Evolutionary conservation across 495 filamentous ascomycete species (phyloP).

Genomic region (Corynascus novoguineensis): DNA sequence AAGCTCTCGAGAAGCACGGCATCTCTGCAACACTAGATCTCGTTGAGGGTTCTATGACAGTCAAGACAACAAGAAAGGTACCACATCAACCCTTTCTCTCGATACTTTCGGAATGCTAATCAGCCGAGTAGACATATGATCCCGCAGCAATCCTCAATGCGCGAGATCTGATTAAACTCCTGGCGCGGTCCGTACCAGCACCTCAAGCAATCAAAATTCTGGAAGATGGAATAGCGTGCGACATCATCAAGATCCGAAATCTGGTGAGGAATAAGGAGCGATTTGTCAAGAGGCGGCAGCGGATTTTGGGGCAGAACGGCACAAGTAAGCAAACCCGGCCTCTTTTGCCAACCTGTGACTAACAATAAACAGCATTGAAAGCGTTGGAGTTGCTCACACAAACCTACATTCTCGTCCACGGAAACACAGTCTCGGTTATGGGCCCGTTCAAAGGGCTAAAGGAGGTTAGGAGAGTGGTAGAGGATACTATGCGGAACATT

Average conservation of each 20-base stretch:
- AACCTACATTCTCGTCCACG: conserved; percentile 93
- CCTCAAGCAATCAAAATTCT: conserved; percentile 91
- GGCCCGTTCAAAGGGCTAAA: conserved; percentile 89
- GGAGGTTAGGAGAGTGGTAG: conserved; percentile 80
- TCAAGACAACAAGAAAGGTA: conserved; percentile 73
- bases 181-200: conserved; percentile 86
- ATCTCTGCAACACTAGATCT: conserved; percentile 89
- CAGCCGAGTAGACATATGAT: conserved; percentile 68
- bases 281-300: conserved; percentile 91
- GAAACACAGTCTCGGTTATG: conserved; percentile 91
- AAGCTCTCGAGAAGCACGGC: conserved; percentile 70
- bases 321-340: conserved; percentile 21
- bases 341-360: background rate
- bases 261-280: conserved; percentile 92
- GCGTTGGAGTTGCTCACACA: conserved; percentile 91
- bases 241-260: conserved; percentile 89
- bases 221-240: conserved; percentile 81
- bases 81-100: background rate
- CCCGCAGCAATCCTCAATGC: conserved; percentile 93
- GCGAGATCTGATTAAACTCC: conserved; percentile 86
- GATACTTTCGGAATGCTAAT: background rate
- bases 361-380: conserved; percentile 52
- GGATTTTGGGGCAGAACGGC: conserved; percentile 65
- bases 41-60: conserved; percentile 92
- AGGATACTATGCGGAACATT: conserved; percentile 96